These are phyloP conservation scores for Blyttiomyces sp. DNA, from an alignment of 371 early-diverging fungal species.

Conservation along the genomic window DNA sequence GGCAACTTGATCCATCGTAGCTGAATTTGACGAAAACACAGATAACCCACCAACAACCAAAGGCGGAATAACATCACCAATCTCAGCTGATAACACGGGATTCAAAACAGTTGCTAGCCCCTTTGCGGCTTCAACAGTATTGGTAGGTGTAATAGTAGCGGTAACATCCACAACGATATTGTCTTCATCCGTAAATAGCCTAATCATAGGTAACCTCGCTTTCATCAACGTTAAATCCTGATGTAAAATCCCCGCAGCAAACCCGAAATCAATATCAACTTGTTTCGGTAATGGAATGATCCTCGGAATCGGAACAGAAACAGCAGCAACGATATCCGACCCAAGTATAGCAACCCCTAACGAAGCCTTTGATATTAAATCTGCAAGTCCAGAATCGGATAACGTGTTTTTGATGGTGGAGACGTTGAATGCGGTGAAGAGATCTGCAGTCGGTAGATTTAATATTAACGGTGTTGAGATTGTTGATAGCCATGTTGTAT, in stretches of 20 bases:
- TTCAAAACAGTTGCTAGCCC: slow-evolving; percentile 28
- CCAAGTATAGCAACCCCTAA: background rate
- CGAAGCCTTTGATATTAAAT: slow-evolving; percentile 4
- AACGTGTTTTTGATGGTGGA: too few species aligned
- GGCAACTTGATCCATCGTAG: background rate
- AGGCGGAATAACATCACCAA: background rate
- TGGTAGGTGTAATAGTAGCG: slow-evolving; percentile 11
- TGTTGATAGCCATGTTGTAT: slow-evolving; percentile 6
- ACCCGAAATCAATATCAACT: slow-evolving; percentile 5
- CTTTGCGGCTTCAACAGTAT: slow-evolving; percentile 22
- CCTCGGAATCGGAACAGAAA: slow-evolving; percentile 9
- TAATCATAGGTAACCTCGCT: slow-evolving; percentile 11
- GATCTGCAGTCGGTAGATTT: slow-evolving; percentile 11
- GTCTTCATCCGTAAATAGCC: slow-evolving; percentile 10
- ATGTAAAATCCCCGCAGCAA: too few species aligned
- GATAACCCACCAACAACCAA: slow-evolving; percentile 2
- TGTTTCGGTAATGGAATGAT: slow-evolving; percentile 18
- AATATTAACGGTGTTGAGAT: slow-evolving; percentile 14
- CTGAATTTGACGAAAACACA: background rate
- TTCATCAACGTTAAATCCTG: slow-evolving; percentile 9
- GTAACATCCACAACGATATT: slow-evolving; percentile 17
- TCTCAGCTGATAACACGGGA: slow-evolving; percentile 26
- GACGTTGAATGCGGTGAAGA: slow-evolving; percentile 14
- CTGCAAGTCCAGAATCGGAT: background rate
- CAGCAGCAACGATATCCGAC: background rate